Percentiles rank a stretch among this genome's conserved stretches.
Evolutionary conservation across 164 flowering plant species (phyloP).

Genomic region (Umbilicus rupestris): DNA sequence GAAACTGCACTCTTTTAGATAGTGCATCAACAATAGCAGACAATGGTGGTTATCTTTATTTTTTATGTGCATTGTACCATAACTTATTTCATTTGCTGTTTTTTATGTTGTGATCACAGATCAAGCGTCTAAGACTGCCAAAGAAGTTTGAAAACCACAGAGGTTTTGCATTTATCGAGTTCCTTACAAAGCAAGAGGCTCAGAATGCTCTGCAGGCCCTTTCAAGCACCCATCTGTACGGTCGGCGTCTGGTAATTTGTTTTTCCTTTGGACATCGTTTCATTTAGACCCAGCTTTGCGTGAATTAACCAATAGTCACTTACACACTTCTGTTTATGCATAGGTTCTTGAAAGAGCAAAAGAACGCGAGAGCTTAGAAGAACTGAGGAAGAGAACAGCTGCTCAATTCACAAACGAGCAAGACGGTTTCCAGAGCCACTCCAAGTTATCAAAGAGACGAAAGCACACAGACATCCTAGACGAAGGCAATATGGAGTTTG

Average conservation of each 20-base stretch:
- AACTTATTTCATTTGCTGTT: background rate
- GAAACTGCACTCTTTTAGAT: background rate
- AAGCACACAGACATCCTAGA: constrained; percentile 39
- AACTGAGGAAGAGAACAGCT: constrained; percentile 74
- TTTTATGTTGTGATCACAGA: constrained; percentile 26
- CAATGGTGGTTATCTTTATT: background rate
- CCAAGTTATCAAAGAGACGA: constrained; percentile 59
- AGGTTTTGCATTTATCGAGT: constrained; percentile 99
- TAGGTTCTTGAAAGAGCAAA: constrained; percentile 92
- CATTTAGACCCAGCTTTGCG: background rate
- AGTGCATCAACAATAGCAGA: background rate
- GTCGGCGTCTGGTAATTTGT: constrained; percentile 79
- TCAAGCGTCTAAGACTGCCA: constrained; percentile 77
- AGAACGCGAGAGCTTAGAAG: constrained; percentile 90
- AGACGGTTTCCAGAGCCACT: constrained; percentile 27
- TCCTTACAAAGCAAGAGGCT: constrained; percentile 84
- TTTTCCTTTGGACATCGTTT: background rate
- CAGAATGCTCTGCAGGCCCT: constrained; percentile 78
- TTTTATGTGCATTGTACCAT: background rate
- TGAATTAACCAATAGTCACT: background rate
- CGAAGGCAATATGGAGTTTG: constrained; percentile 20
- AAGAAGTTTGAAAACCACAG: constrained; percentile 73
- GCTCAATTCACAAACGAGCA: constrained; percentile 58
- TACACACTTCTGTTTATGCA: background rate
- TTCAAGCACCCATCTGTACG: constrained; percentile 80